Evolutionary conservation across 192 early-diverging fungal species (phyloP), one percentile per base, ranked within the genome.

Genomic region (Coemansia aciculifera): DNA sequence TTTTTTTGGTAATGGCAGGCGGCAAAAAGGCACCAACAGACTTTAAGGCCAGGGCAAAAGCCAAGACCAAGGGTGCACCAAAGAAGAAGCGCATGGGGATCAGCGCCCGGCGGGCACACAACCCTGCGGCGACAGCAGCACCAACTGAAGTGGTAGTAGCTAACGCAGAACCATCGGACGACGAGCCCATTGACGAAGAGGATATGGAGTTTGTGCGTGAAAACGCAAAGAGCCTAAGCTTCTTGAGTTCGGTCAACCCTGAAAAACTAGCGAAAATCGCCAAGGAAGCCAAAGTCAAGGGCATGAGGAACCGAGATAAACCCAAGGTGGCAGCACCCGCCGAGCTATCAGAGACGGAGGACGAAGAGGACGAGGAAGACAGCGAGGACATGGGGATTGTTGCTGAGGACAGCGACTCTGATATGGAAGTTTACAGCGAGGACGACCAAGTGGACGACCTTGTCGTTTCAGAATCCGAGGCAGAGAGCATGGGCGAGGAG

Each of bases 191-290:
- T 1, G 68, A 81, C 19, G 75, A 71, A 8, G 80, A 80, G 5
- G 85, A 86, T 39, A 44, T 79, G 48, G 72, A 64, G 23, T 84
- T 84, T 78, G 74, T 79, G 65, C 62, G 46, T 9, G 69, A 71
- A 34, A 79, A 79, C 40, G 72, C 64, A 6, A 17, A 62, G 10
- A 75, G 66, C 24, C 61, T 83, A 32, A 63, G 69, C 29, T 83
- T 83, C 44, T 59, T 83, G 40, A 77, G 68, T 21, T 56, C 72
- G 5, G 37, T 83, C 5, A 69, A 83, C 34, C 67, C 70, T 0
- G 69, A 74, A 24, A 77, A 68, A 21, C 73, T 83, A 15, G 39
- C 52, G 5, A 69, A 62, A 11, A 59, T 73, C 34, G 68, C 44
- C 29, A 82, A 82, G 66, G 62, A 83, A 54, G 48, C 36, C 38